These are phyloP conservation scores for Blastocystis sp. DNA, from an alignment of 352 stramenopile genomes.

Conservation along the genomic window DNA sequence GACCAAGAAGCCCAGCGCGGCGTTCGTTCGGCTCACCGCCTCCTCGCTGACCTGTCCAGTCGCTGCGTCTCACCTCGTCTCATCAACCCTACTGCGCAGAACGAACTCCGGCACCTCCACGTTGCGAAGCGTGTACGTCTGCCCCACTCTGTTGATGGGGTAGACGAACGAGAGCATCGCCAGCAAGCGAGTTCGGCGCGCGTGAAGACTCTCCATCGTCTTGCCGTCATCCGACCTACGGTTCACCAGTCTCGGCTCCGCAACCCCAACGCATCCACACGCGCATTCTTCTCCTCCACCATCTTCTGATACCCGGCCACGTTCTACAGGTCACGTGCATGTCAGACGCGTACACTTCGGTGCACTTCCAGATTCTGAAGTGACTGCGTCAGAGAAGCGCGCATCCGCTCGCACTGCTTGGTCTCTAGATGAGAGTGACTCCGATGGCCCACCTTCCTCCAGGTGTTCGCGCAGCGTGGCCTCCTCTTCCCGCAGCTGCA, in stretches of 20 bases:
- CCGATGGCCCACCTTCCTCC: background rate
- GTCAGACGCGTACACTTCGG: background rate
- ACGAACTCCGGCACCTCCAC: background rate
- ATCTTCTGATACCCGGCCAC: constrained; percentile 1
- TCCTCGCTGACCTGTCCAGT: background rate
- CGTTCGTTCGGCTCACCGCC: background rate
- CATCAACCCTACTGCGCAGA: background rate
- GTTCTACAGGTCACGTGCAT: background rate
- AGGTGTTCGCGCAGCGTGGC: background rate
- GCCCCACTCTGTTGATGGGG: background rate
- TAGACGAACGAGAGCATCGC: constrained; percentile 43
- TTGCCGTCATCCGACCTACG: background rate
- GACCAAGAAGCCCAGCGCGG: constrained; percentile 9
- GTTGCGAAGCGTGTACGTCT: background rate
- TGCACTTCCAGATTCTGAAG: background rate
- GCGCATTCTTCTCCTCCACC: background rate
- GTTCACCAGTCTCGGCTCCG: background rate
- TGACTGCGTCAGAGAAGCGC: background rate
- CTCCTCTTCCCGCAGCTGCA: constrained; percentile 1
- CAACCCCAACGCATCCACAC: background rate
- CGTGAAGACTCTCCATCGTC: background rate
- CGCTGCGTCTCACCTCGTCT: background rate
- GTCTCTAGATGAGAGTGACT: background rate
- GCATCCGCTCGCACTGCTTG: background rate
- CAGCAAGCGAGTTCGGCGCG: constrained; percentile 21